Base-by-base conservation (phyloP, 2,329 filamentous ascomycete species). In the Fusarium sp. region DNA sequence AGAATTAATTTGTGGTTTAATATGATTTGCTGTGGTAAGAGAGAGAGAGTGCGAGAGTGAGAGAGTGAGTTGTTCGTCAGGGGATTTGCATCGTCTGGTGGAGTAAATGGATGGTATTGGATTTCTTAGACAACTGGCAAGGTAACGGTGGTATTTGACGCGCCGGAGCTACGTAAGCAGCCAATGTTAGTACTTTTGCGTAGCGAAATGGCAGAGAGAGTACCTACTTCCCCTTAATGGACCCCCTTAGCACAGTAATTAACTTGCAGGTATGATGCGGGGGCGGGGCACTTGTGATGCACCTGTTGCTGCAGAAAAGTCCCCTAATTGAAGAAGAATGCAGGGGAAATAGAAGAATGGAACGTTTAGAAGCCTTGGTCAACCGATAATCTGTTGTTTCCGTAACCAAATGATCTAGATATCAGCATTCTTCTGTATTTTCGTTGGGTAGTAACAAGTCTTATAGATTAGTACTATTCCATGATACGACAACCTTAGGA, bases 171-270 rank as follows among this genome's bases (percentile, higher is more conserved):
- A 67, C 55, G 66, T 70, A 68, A 69, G 65, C 65, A 62, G 20
- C 6, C 15, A 48, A 37, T 48, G 57, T n/a, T n/a, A n/a, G n/a
- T 60, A 65, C 45, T 33, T 22, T 22, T 47, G 23, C 35, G 46
- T 43, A 11, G 33, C 32, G 46, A 55, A 54, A 23, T 46, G 30
- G 30, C 33, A 41, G 22, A 15, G 37, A 14, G 25, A 49, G 50
- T 65, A 63, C 49, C 27, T 53, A n/a, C n/a, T n/a, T n/a, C n/a
- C n/a, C 68, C 69, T 68, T 68, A 71, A 69, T 56, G 68, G 68
- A 71, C 56, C 44, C 43, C 49, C 56, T 60, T 70, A 54, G 58
- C 58, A 53, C 64, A 43, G 33, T 41, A 44, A 56, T 30, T 41
- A 44, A 56, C 35, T 48, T 50, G 50, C 52, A 64, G 65, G 23